A percentile compares a stretch with the other conserved stretches of the same genome.
Evolutionary conservation across 176 grass and related monocot species (phyloP).

Genomic region (Zoysia japonica): DNA sequence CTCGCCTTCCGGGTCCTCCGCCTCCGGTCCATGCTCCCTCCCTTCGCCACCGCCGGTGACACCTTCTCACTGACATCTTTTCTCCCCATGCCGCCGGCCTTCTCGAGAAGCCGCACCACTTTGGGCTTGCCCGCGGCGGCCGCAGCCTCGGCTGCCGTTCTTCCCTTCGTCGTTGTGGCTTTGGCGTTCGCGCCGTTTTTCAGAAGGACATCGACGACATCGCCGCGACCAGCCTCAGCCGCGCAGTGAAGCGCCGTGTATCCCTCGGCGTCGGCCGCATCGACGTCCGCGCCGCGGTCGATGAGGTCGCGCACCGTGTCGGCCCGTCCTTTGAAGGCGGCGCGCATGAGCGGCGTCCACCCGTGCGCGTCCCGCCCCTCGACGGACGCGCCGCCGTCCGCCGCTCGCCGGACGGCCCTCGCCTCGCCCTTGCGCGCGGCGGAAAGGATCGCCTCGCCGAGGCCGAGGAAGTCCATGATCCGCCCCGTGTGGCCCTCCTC

Average conservation of each 20-base stretch:
- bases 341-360: constrained; percentile 77
- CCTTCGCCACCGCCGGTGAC: constrained; percentile 2
- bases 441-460: constrained; percentile 51
- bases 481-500: constrained; percentile 42
- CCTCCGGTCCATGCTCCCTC: constrained; percentile 40
- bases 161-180: constrained; percentile 47
- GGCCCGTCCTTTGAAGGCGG: constrained; percentile 55
- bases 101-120: constrained; percentile 49
- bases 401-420: constrained; percentile 25
- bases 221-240: constrained; percentile 42
- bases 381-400: constrained; percentile 51
- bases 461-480: constrained; percentile 54
- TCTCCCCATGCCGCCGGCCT: constrained; percentile 2
- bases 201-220: constrained; percentile 57
- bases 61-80: constrained; percentile 31
- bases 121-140: constrained; percentile 34
- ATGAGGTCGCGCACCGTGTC: constrained; percentile 52
- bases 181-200: constrained; percentile 50
- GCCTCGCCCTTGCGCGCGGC: constrained; percentile 50
- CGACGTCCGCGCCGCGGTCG: constrained; percentile 44
- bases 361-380: constrained; percentile 52
- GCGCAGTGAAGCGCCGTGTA: constrained; percentile 75
- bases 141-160: constrained; percentile 38
- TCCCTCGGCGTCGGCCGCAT: constrained; percentile 52
- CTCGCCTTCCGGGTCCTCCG: constrained; percentile 39